phyloP scores from a whole-genome alignment of 1,284 basidiomycete genomes.

The Fomitopsis pinicola region DNA sequence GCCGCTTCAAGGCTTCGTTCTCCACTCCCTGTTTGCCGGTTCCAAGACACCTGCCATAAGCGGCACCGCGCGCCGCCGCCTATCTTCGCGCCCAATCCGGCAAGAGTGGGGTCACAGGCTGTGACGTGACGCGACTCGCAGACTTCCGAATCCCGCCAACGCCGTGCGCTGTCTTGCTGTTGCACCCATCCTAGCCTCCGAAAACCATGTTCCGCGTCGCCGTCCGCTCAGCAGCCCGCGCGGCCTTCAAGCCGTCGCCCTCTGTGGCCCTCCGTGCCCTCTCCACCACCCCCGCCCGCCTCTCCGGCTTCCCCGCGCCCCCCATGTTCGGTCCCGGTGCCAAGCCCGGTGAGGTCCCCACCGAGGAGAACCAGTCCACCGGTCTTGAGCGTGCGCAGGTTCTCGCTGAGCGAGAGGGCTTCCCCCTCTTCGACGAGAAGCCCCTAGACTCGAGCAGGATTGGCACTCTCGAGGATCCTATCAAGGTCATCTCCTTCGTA shows the following conservation, averaged over 20 bases:
- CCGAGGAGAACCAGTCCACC: slow-evolving; percentile 88
- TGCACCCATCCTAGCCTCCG: slow-evolving; percentile 8
- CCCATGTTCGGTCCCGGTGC: slow-evolving; percentile 72
- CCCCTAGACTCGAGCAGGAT: slow-evolving; percentile 84
- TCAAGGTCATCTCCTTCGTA: slow-evolving; percentile 86
- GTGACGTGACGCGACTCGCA: slow-evolving; percentile 4
- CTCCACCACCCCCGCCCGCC: slow-evolving; percentile 47
- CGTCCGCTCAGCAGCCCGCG: slow-evolving; percentile 38
- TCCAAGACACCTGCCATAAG: slow-evolving; percentile 14
- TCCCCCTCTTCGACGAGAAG: slow-evolving; percentile 88
- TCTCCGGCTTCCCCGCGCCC: slow-evolving; percentile 54
- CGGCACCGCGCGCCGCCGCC: slow-evolving; percentile 11
- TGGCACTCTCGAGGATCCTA: slow-evolving; percentile 86
- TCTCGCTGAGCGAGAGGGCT: slow-evolving; percentile 83
- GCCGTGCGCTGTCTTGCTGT: slow-evolving; percentile 2
- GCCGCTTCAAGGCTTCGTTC: background rate
- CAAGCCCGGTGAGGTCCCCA: slow-evolving; percentile 76
- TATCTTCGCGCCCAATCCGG: background rate
- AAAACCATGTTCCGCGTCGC: slow-evolving; percentile 40
- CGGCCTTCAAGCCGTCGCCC: slow-evolving; percentile 19
- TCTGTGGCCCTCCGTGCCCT: slow-evolving; percentile 44
- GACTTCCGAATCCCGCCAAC: slow-evolving; percentile 5
- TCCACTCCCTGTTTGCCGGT: slow-evolving; percentile 5
- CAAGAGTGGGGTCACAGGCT: background rate
- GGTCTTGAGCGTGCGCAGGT: slow-evolving; percentile 96